Evolutionary conservation across 2,329 filamentous ascomycete species (phyloP), one percentile per base, ranked within the genome.

Genomic region (Xylariales sp.): DNA sequence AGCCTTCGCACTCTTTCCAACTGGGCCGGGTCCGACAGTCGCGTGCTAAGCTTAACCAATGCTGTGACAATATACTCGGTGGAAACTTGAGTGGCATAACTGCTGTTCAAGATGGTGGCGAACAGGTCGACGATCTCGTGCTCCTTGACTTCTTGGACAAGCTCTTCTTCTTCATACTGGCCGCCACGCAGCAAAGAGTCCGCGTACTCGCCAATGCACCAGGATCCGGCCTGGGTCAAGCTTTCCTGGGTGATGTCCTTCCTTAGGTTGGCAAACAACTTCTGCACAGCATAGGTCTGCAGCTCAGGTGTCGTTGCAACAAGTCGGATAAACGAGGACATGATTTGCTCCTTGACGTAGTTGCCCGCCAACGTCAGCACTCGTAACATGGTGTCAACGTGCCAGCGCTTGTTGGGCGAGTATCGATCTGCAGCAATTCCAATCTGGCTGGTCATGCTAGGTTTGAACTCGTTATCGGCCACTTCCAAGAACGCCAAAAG

Each of bases 161-260:
- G 70, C 54, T 96, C 91, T 60, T 95, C 89, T 57, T 95, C 90
- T 60, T 97, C 91, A 50, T 94, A 95, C 53, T 93, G 85, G 1
- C 90, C 90, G 24, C 90, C 90, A 43, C 79, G 79, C 24, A 98
- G 72, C n/a, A 98, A 72, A 15, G 85, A 79, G 61, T 98, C 93
- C 11, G 88, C 91, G 56, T 90, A 98, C 66, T 98, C 93, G 56
- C 94, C 93, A 59, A 98, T 95, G 38, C 93, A 94, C 93, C 93
- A 98, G 6, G 93, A 85, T 25, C 88, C 93, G 34, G 91, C 89
- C 45, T 97, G 77, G 7, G 89, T 96, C 46, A 98, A 68, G 47
- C 89, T 94, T 63, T 98, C 94, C 60, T 98, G 93, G 2, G 91
- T 96, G 52, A 98, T 96, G 53, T 98, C 93, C 49, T 95, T 93